Base-by-base conservation (phyloP, 352 stramenopile genomes). In the Phytophthora hybrid region DNA sequence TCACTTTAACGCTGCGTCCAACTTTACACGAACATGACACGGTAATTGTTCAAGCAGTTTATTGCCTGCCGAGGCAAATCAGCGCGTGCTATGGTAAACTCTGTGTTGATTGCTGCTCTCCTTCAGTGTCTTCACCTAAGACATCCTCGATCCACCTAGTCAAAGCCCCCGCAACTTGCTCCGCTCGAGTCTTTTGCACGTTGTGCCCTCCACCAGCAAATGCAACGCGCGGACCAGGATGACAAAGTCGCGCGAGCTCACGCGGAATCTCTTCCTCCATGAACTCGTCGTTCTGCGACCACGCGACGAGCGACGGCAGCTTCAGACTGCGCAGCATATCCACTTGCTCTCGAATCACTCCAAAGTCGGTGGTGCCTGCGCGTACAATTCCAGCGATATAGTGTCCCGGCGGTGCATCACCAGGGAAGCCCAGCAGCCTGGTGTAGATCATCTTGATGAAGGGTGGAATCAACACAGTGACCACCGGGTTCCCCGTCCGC, bases 141-240 rank as follows among this genome's bases (percentile, higher is more conserved):
- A 82, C 70, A 0, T 56, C 23, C 9, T 71, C 57, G 0, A 79
- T 70, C 80, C 80, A 87, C 18, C 66, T 37, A 0, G 18, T 63
- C 21, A 85, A 59, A 7, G 60, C 77, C 1, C 19, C 7, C 13
- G 73, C 76, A 32, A 87, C 56, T 31, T 69, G 34, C 1, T 84
- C 75, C 0, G 80, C 78, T 31, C 80, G 71, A 29, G 82, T 89
- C 77, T 91, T 91, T 55, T 91, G 84, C 41, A 90, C 77, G 59
- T 91, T 91, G 73, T 90, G 84, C 1, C 80, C 84, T 5, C 82
- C 82, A 7, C 60, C 70, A 29, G 47, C 44, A 59, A 88, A 90
- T 13, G 63, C 76, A 19, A 90, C 59, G 14, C 79, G 76, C 4
- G 79, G 77, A 11, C 80, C 78, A 57, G 63, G 44, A 59, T 80